Percentiles rank a stretch among this genome's conserved stretches.
phyloP scores from a whole-genome alignment of 768 basidiomycete genomes.

The Tulasnella sp. region DNA sequence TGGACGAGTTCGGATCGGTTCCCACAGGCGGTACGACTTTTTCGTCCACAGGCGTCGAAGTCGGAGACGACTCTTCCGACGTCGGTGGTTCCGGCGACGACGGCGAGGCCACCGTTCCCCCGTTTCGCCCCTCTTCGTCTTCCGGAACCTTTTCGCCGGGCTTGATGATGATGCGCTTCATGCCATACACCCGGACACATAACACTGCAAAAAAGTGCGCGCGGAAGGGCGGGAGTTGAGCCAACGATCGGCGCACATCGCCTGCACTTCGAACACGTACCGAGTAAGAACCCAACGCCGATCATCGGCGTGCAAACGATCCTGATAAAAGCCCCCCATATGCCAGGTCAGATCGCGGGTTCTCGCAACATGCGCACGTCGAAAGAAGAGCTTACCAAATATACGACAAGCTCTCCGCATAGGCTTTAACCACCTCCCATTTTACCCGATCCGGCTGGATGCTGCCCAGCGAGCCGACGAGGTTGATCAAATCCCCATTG shows the following conservation, averaged over 20 bases:
- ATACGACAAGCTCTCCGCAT: conserved; percentile 5
- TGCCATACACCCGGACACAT: not conserved
- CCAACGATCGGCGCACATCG: too few species aligned
- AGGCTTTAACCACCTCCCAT: not conserved
- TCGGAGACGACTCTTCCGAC: not conserved
- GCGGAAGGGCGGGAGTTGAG: not conserved
- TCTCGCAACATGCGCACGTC: not conserved
- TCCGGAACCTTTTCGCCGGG: not conserved
- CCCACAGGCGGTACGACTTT: not conserved
- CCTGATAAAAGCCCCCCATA: too few species aligned
- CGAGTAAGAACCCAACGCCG: not conserved
- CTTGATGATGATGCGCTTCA: not conserved
- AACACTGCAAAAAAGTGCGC: not conserved
- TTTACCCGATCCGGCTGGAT: conserved; percentile 17
- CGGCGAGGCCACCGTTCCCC: too few species aligned
- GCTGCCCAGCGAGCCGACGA: not conserved
- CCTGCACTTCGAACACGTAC: not conserved
- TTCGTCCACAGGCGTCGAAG: not conserved
- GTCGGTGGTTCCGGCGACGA: not conserved
- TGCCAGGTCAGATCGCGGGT: not conserved
- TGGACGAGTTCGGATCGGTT: not conserved
- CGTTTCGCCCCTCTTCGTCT: not conserved
- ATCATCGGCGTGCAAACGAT: not conserved
- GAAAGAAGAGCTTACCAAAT: conserved; percentile 5
- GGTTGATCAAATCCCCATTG: conserved; percentile 10